Evolutionary conservation across 805 yeast species (phyloP).

Genomic region (Saccharomycopsis sp.): DNA sequence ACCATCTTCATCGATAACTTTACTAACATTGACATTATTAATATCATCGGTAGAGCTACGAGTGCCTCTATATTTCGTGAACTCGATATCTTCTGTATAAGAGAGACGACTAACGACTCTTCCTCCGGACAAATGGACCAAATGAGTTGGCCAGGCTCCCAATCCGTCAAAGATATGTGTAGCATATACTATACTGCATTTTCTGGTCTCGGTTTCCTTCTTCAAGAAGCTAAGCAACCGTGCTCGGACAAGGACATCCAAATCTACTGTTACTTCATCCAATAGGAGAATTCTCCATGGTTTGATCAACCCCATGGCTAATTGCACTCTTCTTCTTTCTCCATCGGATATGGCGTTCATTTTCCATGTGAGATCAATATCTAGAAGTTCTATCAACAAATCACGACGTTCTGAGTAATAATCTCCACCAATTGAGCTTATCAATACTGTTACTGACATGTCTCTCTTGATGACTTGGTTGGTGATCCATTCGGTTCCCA

Average conservation of each 20-base stretch:
- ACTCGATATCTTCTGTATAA: conserved; percentile 31
- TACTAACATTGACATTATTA: background rate
- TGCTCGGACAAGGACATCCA: conserved; percentile 86
- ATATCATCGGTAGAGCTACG: background rate
- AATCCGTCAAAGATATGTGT: conserved; percentile 97
- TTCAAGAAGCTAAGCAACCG: conserved; percentile 64
- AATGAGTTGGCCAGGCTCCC: conserved; percentile 78
- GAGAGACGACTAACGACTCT: conserved; percentile 34
- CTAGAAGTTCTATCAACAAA: conserved; percentile 65
- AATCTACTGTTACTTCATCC: conserved; percentile 95
- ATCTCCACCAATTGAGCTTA: conserved; percentile 80
- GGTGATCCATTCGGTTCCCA: conserved; percentile 97
- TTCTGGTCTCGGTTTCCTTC: conserved; percentile 63
- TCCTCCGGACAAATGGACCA: conserved; percentile 75
- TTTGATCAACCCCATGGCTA: conserved; percentile 84
- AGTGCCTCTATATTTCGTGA: conserved; percentile 14
- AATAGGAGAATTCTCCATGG: conserved; percentile 87
- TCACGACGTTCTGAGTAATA: conserved; percentile 72
- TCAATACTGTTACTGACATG: conserved; percentile 74
- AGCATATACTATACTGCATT: conserved; percentile 80
- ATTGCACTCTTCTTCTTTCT: conserved; percentile 88
- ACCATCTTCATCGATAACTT: conserved; percentile 18
- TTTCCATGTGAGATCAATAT: conserved; percentile 83
- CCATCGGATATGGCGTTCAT: conserved; percentile 93
- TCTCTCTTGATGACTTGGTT: conserved; percentile 87